phyloP scores from a whole-genome alignment of 805 yeast species.

The Starmerella stellata region DNA sequence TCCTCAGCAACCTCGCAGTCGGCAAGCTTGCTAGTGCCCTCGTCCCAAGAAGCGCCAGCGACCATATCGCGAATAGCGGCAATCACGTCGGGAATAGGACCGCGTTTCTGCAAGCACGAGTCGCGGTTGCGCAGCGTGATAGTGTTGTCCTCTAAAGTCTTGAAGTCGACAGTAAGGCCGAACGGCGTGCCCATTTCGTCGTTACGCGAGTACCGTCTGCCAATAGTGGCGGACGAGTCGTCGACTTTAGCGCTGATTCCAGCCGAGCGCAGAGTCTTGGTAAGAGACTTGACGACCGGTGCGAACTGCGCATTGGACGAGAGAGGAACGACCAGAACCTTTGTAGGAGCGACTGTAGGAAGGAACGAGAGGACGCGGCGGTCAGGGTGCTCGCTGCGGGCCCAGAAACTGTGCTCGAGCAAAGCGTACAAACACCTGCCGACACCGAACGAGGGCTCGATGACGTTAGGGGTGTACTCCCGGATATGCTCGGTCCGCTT shows the following conservation, averaged over 20 bases:
- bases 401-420: slow-evolving; percentile 90
- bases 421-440: slow-evolving; percentile 89
- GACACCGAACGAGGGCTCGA: slow-evolving; percentile 98
- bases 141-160: slow-evolving; percentile 68
- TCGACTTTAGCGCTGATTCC: slow-evolving; percentile 91
- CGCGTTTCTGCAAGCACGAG: slow-evolving; percentile 91
- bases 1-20: slow-evolving; percentile 52
- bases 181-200: slow-evolving; percentile 98
- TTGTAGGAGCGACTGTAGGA: slow-evolving; percentile 93
- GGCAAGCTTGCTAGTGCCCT: slow-evolving; percentile 56
- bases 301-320: slow-evolving; percentile 65
- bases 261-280: slow-evolving; percentile 50
- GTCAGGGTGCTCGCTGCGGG: slow-evolving; percentile 73
- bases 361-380: slow-evolving; percentile 86
- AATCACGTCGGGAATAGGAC: slow-evolving; percentile 53
- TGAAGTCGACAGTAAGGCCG: slow-evolving; percentile 93
- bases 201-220: slow-evolving; percentile 94
- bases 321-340: slow-evolving; percentile 86
- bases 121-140: slow-evolving; percentile 96
- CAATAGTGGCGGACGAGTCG: slow-evolving; percentile 92
- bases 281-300: slow-evolving; percentile 54
- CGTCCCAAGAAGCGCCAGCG: slow-evolving; percentile 60
- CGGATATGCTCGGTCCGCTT: slow-evolving; percentile 76
- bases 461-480: slow-evolving; percentile 91
- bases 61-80: slow-evolving; percentile 57